Evolutionary conservation across 2,329 filamentous ascomycete species (phyloP), one percentile per base, ranked within the genome.

Genomic region (Pleoardoris graminearum): DNA sequence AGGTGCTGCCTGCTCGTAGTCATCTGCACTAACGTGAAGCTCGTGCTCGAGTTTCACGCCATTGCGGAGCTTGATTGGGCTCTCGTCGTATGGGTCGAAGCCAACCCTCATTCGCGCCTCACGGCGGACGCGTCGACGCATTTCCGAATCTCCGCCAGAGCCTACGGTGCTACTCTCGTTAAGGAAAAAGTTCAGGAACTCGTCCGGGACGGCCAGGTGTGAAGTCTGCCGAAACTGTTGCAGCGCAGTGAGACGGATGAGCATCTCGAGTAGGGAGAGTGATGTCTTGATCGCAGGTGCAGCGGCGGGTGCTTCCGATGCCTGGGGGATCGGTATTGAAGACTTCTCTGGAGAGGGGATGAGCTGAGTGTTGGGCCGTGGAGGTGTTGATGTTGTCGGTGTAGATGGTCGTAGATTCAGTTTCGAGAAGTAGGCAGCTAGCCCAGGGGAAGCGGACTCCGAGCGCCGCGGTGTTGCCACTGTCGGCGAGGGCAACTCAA

Each of bases 161-260:
- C 86, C 86, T 1, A 85, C 87, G 2, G 84, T 85, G 27, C 83
- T 83, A 10, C 81, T 83, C 62, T 89, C 86, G 56, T 84, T 82
- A 7, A 97, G 79, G 75, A 96, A 97, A 76, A 96, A 95, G 47
- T 88, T 91, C 35, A 96, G 79, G 2, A 96, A 84, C 63, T 96
- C 90, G 68, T 97, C 92, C 1, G 89, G 89, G 55, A 96, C 94
- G 6, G 90, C 84, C n/a, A 96, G 82, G 65, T 96, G 91, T 0
- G 90, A 91, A 35, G 85, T 83, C 77, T 97, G 92, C 69, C 96
- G 89, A 71, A 94, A 96, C 76, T 96, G 91, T 69, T 96, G 92
- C 12, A 96, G 82, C 19, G 91, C 90, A 4, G 89, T 87, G 41
- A 97, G 82, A 36, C 93, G 90, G 41, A 96, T 83, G 27, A 96